phyloP scores from a whole-genome alignment of 2,329 filamentous ascomycete species.

The Ceratocystiopsis minuta region DNA sequence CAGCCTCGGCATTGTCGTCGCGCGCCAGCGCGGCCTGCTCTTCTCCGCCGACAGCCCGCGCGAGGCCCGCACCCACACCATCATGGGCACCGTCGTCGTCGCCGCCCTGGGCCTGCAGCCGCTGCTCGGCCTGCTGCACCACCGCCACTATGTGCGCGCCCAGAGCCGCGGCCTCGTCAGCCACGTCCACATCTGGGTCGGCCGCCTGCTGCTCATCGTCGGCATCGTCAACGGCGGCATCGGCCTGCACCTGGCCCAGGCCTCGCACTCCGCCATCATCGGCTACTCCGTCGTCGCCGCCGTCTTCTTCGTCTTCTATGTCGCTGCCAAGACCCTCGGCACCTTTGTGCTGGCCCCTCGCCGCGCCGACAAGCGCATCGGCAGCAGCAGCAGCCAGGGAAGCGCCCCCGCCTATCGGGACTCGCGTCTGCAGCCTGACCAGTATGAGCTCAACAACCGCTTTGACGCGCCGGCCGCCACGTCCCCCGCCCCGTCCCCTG shows the following conservation, averaged over 20 bases:
- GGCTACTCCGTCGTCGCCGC: conserved; percentile 38
- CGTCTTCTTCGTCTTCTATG: conserved; percentile 28
- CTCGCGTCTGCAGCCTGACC: too few species aligned
- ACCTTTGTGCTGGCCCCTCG: background rate
- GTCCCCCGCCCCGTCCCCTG: too few species aligned
- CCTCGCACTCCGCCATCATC: conserved; percentile 24
- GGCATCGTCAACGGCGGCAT: conserved; percentile 47
- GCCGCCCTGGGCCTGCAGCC: conserved; percentile 39
- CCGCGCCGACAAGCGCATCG: background rate
- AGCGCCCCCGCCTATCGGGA: too few species aligned
- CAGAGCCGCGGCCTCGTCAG: conserved; percentile 31
- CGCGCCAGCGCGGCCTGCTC: conserved; percentile 18
- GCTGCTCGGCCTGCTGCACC: conserved; percentile 38
- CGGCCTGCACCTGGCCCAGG: conserved; percentile 32
- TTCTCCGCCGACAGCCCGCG: too few species aligned
- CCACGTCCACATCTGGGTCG: conserved; percentile 44
- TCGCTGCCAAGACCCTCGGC: conserved; percentile 15
- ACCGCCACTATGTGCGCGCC: conserved; percentile 31
- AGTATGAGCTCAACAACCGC: too few species aligned
- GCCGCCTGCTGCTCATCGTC: conserved; percentile 36
- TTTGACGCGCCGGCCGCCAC: too few species aligned
- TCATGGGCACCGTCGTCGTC: conserved; percentile 36
- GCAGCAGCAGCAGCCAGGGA: too few species aligned
- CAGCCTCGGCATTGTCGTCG: conserved; percentile 33
- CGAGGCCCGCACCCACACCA: conserved; percentile 24